These are phyloP conservation scores for Trypethelium eluteriae DNA, from an alignment of 495 filamentous ascomycete species.

Conservation along the genomic window DNA sequence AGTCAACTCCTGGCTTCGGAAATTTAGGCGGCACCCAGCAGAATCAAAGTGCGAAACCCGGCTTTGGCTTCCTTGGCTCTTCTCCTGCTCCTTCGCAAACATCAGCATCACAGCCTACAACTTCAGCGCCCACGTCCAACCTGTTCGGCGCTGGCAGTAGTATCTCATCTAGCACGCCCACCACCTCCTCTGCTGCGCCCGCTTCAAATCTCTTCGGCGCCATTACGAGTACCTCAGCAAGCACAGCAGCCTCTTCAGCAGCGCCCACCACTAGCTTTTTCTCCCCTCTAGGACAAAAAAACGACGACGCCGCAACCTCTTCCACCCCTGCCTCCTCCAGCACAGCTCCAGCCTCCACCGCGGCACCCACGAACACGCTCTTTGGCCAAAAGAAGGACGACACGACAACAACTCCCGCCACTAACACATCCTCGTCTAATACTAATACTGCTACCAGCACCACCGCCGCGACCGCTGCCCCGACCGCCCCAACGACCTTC, in stretches of 20 bases:
- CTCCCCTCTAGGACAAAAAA: slow-evolving; percentile 8
- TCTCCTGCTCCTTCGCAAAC: slow-evolving; percentile 9
- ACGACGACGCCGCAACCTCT: slow-evolving; percentile 1
- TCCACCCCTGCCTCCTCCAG: slow-evolving; percentile 12
- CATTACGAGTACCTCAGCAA: slow-evolving; percentile 19
- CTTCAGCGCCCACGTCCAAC: neutral
- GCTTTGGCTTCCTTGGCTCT: neutral
- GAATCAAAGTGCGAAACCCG: neutral
- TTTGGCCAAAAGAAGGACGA: slow-evolving; percentile 8
- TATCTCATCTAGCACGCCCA: neutral
- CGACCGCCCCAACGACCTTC: slow-evolving; percentile 33
- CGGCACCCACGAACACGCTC: neutral
- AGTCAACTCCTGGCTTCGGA: neutral
- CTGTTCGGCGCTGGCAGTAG: slow-evolving; percentile 5
- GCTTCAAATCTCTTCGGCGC: slow-evolving; percentile 24
- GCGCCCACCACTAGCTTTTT: slow-evolving; percentile 7
- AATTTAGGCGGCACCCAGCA: slow-evolving; percentile 4
- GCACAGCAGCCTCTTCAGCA: slow-evolving; percentile 22
- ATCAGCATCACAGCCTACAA: slow-evolving; percentile 5
- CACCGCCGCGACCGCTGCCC: slow-evolving; percentile 27
- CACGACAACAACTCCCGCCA: slow-evolving; percentile 20
- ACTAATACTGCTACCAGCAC: slow-evolving; percentile 27
- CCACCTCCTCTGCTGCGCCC: slow-evolving; percentile 17
- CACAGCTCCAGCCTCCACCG: slow-evolving; percentile 9
- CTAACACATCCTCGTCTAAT: slow-evolving; percentile 22